phyloP scores from a whole-genome alignment of 768 basidiomycete species.

The Xerocomellus dryophilus region DNA sequence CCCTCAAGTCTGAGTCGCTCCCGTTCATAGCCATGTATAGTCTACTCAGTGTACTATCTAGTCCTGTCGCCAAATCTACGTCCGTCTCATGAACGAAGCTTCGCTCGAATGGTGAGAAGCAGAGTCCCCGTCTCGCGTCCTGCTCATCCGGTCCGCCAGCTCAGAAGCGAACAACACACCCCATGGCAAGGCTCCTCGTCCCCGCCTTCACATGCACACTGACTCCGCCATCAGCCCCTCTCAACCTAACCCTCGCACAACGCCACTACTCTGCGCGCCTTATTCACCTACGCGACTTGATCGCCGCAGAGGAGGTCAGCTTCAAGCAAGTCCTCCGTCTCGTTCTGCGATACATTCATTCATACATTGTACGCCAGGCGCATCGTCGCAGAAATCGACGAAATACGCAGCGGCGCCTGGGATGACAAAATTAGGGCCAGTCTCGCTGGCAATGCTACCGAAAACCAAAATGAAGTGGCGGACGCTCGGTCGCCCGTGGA shows the following conservation, averaged over 20 bases:
- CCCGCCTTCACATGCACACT: not conserved
- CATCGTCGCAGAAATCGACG: conserved; percentile 71
- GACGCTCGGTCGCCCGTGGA: not conserved
- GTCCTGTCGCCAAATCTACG: conserved; percentile 69
- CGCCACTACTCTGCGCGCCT: conserved; percentile 69
- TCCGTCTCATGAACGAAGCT: conserved; percentile 65
- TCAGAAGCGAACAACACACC: conserved; percentile 50
- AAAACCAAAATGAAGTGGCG: conserved; percentile 5
- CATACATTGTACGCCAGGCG: conserved; percentile 38
- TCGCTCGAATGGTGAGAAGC: conserved; percentile 56
- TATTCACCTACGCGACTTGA: conserved; percentile 66
- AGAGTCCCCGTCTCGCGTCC: not conserved
- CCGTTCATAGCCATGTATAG: conserved; percentile 7
- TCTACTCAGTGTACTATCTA: conserved; percentile 32
- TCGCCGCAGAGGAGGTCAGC: conserved; percentile 66
- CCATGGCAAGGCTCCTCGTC: conserved; percentile 43
- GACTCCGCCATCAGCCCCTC: conserved; percentile 45
- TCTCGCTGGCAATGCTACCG: conserved; percentile 18
- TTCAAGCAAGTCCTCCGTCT: conserved; percentile 58
- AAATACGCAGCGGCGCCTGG: conserved; percentile 66
- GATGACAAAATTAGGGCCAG: conserved; percentile 49
- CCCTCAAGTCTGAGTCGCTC: conserved; percentile 49
- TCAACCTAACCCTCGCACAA: conserved; percentile 70
- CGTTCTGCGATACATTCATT: not conserved
- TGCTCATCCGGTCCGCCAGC: conserved; percentile 23